These are phyloP conservation scores for Lumnitzera racemosa DNA, from an alignment of 345 rosid genomes.

Conservation along the genomic window DNA sequence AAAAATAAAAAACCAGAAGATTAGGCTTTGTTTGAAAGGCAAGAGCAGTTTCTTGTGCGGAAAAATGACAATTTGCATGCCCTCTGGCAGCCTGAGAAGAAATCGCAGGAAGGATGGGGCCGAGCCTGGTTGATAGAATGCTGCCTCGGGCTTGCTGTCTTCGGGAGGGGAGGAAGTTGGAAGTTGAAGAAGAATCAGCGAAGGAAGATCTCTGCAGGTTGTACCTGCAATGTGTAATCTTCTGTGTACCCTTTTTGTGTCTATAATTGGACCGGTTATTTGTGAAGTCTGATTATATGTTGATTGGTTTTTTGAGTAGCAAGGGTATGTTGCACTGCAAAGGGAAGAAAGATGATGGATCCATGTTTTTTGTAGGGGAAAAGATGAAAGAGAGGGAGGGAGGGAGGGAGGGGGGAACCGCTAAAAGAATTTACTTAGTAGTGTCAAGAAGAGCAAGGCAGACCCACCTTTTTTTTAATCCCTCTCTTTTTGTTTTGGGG, in stretches of 20 bases:
- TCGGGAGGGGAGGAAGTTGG: constrained; percentile 12
- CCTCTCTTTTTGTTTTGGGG: constrained; percentile 1
- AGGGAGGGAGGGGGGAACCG: too few relatives aligned
- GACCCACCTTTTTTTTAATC: constrained; percentile 3
- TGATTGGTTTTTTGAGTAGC: constrained; percentile 21
- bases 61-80: constrained; percentile 4
- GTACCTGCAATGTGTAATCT: constrained; percentile 16
- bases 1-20: too few relatives aligned
- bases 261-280: constrained; percentile 23
- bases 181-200: constrained; percentile 13
- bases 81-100: constrained; percentile 17
- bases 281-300: constrained; percentile 17
- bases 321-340: background rate
- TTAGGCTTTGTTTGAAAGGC: constrained; percentile 11
- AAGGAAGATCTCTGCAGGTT: constrained; percentile 8
- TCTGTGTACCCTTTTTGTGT: constrained; percentile 22
- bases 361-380: constrained; percentile 2
- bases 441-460: background rate
- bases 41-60: constrained; percentile 8
- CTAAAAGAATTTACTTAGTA: background rate
- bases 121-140: background rate
- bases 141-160: constrained; percentile 2
- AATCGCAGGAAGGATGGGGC: background rate
- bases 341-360: background rate
- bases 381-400: background rate